Evolutionary conservation across 805 yeast genomes (phyloP), one percentile per base, ranked within the genome.

Genomic region (Yarrowia sp.): DNA sequence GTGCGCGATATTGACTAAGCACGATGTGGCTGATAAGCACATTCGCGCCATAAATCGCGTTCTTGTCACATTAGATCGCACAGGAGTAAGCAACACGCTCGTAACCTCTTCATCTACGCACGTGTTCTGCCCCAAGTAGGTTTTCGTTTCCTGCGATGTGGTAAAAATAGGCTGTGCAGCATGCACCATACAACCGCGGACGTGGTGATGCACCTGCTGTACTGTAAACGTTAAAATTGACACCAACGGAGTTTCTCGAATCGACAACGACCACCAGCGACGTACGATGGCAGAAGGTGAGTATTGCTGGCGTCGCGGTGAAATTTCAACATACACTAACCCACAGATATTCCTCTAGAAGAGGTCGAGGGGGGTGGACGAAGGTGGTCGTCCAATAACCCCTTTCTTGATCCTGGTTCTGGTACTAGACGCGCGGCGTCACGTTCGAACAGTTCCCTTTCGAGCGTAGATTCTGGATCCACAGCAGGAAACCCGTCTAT

Each of bases 301-400:
- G 58, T 33, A 35, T 22, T n/a, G 4, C 31, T 6, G 13, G n/a
- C 18, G 14, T 14, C 4, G 6, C 44, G n/a, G n/a, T 25, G 13
- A 5, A 13, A 13, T 6, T 8, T 39, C 44, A n/a, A n/a, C 44
- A 22, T 3, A 13, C 18, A 35, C 60, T 47, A 22, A 25, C 42
- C 14, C 27, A 35, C 41, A 31, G 62, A 49, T 12, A 47, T 44
- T 6, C 61, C 58, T 36, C 42, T 51, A 8, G 42, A 51, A 9
- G 58, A 51, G 16, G 42, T 51, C 19, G 38, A 21, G 33, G 42
- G 42, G 32, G 19, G 58, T 9, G 42, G 42, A 24, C 21, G 58
- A 16, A 22, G 58, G 13, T 51, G 42, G 41, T 51, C 58, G n/a
- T 51, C 58, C 22, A 51, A 33, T 18, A 35, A 51, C 58, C 58